Evolutionary conservation across 192 early-diverging fungal species (phyloP).

Genomic region (Oehlia diaphana): DNA sequence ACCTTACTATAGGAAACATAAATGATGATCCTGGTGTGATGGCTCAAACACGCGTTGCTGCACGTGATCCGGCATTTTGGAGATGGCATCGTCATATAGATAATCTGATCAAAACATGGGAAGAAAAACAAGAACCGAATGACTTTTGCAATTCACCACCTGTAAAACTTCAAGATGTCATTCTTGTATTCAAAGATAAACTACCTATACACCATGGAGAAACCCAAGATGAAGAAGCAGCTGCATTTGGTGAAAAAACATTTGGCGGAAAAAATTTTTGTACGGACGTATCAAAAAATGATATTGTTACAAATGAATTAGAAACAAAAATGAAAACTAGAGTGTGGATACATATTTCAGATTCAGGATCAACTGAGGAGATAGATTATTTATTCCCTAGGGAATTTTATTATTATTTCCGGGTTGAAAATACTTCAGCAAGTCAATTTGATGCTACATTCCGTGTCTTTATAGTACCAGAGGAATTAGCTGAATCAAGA

Average conservation of each 20-base stretch:
- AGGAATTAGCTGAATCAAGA: not conserved
- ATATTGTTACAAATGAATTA: not conserved
- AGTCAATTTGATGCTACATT: not conserved
- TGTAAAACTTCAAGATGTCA: not conserved
- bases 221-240: not conserved
- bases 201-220: not conserved
- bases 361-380: not conserved
- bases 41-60: not conserved
- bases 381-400: slow-evolving; percentile 3
- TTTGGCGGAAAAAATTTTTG: not conserved
- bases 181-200: not conserved
- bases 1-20: not conserved
- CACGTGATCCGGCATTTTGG: not conserved
- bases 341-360: not conserved
- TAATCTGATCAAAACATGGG: not conserved
- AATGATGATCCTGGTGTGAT: not conserved
- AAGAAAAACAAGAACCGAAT: not conserved
- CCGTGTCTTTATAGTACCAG: not conserved
- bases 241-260: not conserved
- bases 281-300: not conserved
- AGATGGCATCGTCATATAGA: slow-evolving; percentile 20
- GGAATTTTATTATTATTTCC: slow-evolving; percentile 16
- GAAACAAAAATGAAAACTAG: slow-evolving; percentile 4
- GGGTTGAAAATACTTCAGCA: slow-evolving; percentile 2
- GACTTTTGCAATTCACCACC: not conserved